These are phyloP conservation scores for Eudorina sp. DNA, from an alignment of 139 green algal genomes.

Conservation along the genomic window DNA sequence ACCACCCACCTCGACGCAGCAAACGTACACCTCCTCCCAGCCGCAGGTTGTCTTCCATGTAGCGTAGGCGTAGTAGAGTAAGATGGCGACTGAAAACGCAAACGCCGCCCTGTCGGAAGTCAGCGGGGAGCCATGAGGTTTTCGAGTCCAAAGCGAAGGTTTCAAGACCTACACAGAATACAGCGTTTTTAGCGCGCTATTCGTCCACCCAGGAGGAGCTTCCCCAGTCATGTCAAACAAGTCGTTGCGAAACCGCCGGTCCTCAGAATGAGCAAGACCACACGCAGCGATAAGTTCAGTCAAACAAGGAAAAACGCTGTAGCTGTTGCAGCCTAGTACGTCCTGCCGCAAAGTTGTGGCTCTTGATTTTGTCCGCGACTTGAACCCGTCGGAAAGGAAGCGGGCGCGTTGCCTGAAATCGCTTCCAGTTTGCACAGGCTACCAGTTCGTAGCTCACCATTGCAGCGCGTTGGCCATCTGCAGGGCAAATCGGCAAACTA, in stretches of 20 bases:
- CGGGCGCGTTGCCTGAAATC: too few relatives aligned
- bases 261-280: too few relatives aligned
- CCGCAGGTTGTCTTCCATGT: constrained; percentile 43
- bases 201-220: not conserved
- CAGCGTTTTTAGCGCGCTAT: not conserved
- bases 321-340: too few relatives aligned
- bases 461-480: constrained; percentile 20
- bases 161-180: not conserved
- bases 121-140: not conserved
- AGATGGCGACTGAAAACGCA: constrained; percentile 6
- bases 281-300: too few relatives aligned
- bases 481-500: too few relatives aligned
- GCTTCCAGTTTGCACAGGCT: too few relatives aligned
- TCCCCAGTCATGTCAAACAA: not conserved
- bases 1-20: constrained; percentile 52
- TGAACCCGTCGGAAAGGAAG: too few relatives aligned
- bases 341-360: too few relatives aligned
- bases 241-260: not conserved
- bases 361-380: too few relatives aligned
- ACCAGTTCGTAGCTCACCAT: constrained; percentile 24
- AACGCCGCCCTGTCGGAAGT: constrained; percentile 18
- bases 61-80: constrained; percentile 52
- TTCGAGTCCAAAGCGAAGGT: not conserved
- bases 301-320: too few relatives aligned
- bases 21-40: constrained; percentile 69